A percentile compares a stretch with the other conserved stretches of the same genome.
These are phyloP conservation scores for Pythium grandisporangium DNA, from an alignment of 352 stramenopile species.

Conservation along the genomic window DNA sequence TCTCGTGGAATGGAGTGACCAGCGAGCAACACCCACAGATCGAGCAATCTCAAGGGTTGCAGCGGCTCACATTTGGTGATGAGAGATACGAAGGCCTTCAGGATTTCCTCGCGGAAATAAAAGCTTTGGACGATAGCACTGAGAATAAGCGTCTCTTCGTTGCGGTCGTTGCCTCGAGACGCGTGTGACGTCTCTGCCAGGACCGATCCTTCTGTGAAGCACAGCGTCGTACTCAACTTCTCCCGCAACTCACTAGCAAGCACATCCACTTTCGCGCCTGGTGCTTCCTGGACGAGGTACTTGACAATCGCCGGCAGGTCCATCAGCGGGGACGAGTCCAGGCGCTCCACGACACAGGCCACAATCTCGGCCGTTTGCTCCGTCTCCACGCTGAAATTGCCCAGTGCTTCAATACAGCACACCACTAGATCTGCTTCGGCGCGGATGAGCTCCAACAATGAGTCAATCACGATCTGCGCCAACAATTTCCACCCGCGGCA, in stretches of 20 bases:
- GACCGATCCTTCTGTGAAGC: conserved; percentile 16
- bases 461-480: conserved; percentile 39
- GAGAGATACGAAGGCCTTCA: conserved; percentile 25
- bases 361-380: conserved; percentile 28
- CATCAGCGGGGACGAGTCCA: conserved; percentile 31
- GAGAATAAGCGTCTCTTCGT: conserved; percentile 40
- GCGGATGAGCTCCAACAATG: conserved; percentile 46
- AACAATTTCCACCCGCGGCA: too few relatives aligned
- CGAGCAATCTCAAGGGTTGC: conserved; percentile 19
- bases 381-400: conserved; percentile 47
- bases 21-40: conserved; percentile 38
- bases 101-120: conserved; percentile 36
- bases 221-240: conserved; percentile 34
- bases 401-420: conserved; percentile 45
- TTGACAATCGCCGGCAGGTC: conserved; percentile 53
- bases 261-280: conserved; percentile 18
- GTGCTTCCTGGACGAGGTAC: conserved; percentile 47
- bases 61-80: conserved; percentile 4
- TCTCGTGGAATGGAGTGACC: conserved; percentile 28
- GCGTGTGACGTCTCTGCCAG: too few relatives aligned
- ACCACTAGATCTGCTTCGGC: conserved; percentile 34
- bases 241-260: conserved; percentile 32
- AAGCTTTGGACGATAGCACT: conserved; percentile 40
- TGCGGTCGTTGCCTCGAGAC: conserved; percentile 6
- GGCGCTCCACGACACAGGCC: conserved; percentile 30